Evolutionary conservation across 371 early-diverging fungal species (phyloP), one percentile per base, ranked within the genome.

Genomic region (Lichtheimia ornata): DNA sequence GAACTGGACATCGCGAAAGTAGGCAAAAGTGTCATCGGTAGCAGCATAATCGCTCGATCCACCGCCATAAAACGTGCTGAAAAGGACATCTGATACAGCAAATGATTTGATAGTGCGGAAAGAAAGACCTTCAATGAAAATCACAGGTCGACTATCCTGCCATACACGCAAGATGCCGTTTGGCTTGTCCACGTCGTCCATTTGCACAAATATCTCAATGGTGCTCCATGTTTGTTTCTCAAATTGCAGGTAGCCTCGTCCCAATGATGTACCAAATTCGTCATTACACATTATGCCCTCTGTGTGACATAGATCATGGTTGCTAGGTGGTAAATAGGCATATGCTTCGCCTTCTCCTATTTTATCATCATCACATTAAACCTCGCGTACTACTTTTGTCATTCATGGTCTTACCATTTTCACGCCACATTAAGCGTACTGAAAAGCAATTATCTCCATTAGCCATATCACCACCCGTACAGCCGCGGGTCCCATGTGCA

Each of bases 41-140:
- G 54, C 41, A 20, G 54, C 54, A 54, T 54, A 54, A 12, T 54
- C 54, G 3, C 41, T 40, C 3, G 54, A 40, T 9, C 24, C 14
- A n/a, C 54, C 54, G 18, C 54, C 54, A 54, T 40, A 54, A 41
- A 54, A 54, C 0, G 54, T 40, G 20, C 54, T 54, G 24, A 54
- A 54, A 3, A 54, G 20, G 13, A 54, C 6, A 41, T 41, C 41
- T n/a, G 54, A 40, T 40, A 54, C 40, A 11, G 18, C 54, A 35
- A 54, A 41, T 3, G 17, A 5, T 4, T 20, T 54, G 18, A 17
- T 17, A 14, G 14, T 30, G n/a, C 54, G 54, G 28, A 40, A 54
- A 17, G 24, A 18, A n/a, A 54, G 9, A 7, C 54, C 54, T 18
- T 47, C 47, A 12, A 54, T 35, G 7, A 18, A 35, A 41, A 54